These are phyloP conservation scores for Spiraea crenata DNA, from an alignment of 331 rosid genomes.

Conservation along the genomic window DNA sequence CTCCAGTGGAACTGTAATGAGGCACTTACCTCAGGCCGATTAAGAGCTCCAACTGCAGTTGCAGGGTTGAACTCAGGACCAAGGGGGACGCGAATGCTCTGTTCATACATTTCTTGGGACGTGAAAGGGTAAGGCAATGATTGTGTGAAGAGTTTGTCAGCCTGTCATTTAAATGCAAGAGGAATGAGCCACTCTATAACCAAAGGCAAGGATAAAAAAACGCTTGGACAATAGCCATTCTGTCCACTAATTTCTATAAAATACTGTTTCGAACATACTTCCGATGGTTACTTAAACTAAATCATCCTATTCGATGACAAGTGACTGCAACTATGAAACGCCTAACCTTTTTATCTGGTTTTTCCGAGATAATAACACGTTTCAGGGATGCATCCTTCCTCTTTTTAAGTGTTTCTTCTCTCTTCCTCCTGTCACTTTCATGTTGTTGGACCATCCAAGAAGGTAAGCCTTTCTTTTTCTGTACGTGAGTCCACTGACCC, in stretches of 20 bases:
- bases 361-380: constrained; percentile 88
- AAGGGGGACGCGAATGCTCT: constrained; percentile 78
- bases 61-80: constrained; percentile 95
- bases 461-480: constrained; percentile 83
- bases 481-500: constrained; percentile 94
- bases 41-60: constrained; percentile 60
- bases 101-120: constrained; percentile 71
- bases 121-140: constrained; percentile 76
- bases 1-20: constrained; percentile 21
- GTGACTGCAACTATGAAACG: background rate
- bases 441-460: constrained; percentile 78
- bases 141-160: constrained; percentile 79
- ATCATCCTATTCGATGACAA: constrained; percentile 5
- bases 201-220: background rate
- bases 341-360: constrained; percentile 74
- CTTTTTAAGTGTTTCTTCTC: constrained; percentile 67
- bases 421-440: constrained; percentile 59
- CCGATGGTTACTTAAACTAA: background rate
- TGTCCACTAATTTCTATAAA: background rate
- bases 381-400: constrained; percentile 83
- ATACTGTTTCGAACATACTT: background rate
- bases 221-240: background rate
- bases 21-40: constrained; percentile 79
- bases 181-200: constrained; percentile 8
- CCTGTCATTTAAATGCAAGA: constrained; percentile 44